phyloP scores from a whole-genome alignment of 345 rosid species.

The Eucalyptus lansdowneana region DNA sequence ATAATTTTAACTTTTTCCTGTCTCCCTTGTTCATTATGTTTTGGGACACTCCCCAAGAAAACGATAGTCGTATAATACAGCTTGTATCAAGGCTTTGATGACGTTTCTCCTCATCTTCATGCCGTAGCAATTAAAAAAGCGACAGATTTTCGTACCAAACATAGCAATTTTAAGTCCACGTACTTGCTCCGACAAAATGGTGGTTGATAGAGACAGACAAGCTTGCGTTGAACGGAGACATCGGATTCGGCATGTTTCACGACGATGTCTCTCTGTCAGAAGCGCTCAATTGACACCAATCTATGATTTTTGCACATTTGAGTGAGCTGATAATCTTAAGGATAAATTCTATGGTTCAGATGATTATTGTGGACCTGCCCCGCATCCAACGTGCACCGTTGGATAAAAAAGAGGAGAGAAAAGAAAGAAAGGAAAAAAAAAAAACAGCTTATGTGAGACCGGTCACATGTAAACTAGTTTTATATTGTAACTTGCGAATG shows the following conservation, averaged over 20 bases:
- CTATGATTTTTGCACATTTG: neutral
- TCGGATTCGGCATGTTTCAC: neutral
- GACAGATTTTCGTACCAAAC: neutral
- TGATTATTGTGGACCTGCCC: neutral
- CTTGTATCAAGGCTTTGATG: neutral
- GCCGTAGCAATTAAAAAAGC: neutral
- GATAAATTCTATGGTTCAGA: neutral
- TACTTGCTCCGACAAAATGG: neutral
- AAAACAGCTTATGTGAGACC: no score
- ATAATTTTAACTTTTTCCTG: neutral
- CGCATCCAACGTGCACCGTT: neutral
- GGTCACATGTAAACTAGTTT: neutral
- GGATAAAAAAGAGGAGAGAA: no score
- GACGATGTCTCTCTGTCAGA: neutral
- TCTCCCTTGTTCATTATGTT: neutral
- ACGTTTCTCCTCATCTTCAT: neutral
- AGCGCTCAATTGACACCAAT: neutral
- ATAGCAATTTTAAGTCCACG: neutral
- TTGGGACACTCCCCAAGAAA: neutral
- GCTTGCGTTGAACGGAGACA: neutral
- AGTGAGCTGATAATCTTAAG: neutral
- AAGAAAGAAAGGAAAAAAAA: no score
- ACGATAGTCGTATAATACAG: neutral
- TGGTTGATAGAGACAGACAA: neutral
- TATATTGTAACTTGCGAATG: no score